Evolutionary conservation across 169 alveolate species (phyloP).

Genomic region (Eimeria sp.): DNA sequence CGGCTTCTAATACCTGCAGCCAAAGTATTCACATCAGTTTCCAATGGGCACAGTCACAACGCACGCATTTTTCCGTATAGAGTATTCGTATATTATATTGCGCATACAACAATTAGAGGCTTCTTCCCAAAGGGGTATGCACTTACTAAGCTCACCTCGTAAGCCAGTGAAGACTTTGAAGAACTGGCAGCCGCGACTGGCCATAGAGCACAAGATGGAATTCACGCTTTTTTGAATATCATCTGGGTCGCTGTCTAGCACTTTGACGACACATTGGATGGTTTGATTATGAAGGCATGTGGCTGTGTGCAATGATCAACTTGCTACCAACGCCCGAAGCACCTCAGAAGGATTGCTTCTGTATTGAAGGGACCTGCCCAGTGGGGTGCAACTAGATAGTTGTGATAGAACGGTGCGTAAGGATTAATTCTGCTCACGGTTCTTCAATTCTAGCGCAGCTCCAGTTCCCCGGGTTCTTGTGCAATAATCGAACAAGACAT

Average conservation of each 20-base stretch:
- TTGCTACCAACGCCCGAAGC: background rate
- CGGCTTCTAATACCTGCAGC: slow-evolving; percentile 36
- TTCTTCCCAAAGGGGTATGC: too few species aligned
- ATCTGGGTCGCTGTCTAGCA: background rate
- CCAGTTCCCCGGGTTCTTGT: background rate
- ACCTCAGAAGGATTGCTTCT: background rate
- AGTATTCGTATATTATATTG: too few species aligned
- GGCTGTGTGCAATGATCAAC: background rate
- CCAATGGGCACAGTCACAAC: too few species aligned
- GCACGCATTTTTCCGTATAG: background rate
- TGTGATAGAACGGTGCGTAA: background rate
- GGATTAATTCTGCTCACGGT: background rate
- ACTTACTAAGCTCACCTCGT: background rate
- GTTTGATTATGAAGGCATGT: too few species aligned
- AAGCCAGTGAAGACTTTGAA: background rate
- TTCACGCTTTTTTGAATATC: background rate
- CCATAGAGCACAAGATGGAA: background rate
- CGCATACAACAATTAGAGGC: background rate
- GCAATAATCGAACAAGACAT: slow-evolving; percentile 23
- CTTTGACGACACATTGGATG: background rate
- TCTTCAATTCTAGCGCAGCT: background rate
- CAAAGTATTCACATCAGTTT: too few species aligned
- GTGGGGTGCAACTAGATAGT: too few species aligned
- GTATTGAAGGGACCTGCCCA: background rate
- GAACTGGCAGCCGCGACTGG: background rate